These are phyloP conservation scores for Aspergillus caelatus DNA, from an alignment of 2,329 filamentous ascomycete genomes.

Conservation along the genomic window DNA sequence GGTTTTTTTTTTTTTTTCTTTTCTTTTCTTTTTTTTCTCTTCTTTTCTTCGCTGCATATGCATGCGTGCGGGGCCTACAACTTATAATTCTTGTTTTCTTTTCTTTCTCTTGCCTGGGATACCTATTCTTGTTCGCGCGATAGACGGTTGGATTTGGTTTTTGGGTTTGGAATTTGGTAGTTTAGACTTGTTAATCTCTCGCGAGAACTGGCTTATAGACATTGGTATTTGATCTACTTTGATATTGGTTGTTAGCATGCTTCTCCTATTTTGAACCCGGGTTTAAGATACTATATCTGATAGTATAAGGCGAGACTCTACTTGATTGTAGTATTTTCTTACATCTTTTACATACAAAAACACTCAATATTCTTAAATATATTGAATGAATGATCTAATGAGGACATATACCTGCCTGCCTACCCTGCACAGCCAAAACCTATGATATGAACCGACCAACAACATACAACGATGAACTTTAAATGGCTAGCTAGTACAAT, in stretches of 20 bases:
- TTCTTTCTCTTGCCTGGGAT: slow-evolving; percentile 7
- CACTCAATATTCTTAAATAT: background rate
- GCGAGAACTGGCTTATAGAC: background rate
- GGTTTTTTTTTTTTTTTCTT: background rate
- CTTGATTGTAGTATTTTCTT: background rate
- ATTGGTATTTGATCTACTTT: background rate
- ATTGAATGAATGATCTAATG: background rate
- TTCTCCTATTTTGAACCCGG: background rate
- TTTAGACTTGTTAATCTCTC: background rate
- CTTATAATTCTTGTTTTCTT: background rate
- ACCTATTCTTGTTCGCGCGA: slow-evolving; percentile 3
- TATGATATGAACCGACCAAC: background rate
- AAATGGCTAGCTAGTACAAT: background rate
- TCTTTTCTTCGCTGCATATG: background rate
- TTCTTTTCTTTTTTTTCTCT: background rate
- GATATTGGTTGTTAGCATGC: background rate
- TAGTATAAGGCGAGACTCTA: background rate
- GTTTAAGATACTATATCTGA: background rate
- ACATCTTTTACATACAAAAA: background rate
- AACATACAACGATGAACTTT: background rate
- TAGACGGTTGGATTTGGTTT: slow-evolving; percentile 4
- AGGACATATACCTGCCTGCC: slow-evolving; percentile 1
- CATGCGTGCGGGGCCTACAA: background rate
- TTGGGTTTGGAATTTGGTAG: background rate
- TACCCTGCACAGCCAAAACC: background rate